Conservation (phyloP, 2,329 filamentous ascomycete species). For the Zasmidium angulare region DNA sequence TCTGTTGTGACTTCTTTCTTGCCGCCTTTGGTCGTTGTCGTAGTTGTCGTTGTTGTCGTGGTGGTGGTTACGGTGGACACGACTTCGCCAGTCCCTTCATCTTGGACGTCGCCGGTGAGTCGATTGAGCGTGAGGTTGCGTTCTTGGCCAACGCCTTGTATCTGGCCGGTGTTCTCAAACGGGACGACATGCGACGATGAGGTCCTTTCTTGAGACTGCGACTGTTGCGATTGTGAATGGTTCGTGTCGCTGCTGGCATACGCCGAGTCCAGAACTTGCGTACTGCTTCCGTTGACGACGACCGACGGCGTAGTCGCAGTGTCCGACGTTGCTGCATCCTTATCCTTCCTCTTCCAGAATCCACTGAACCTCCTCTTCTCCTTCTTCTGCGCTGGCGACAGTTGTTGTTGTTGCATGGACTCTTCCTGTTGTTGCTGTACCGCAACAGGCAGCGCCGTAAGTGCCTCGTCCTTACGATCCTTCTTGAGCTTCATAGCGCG, state of each 20-base stretch:
- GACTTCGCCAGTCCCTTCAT: slow-evolving; percentile 32
- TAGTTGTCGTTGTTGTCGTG: slow-evolving; percentile 34
- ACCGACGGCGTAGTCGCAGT: not conserved
- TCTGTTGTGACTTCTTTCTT: slow-evolving; percentile 23
- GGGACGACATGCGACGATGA: slow-evolving; percentile 21
- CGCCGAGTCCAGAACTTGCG: slow-evolving; percentile 23
- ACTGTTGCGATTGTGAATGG: slow-evolving; percentile 12
- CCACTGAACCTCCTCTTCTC: slow-evolving; percentile 9
- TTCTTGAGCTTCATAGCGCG: slow-evolving; percentile 1
- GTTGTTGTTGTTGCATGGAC: not conserved
- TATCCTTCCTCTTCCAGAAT: slow-evolving; percentile 4
- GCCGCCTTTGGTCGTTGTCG: slow-evolving; percentile 16
- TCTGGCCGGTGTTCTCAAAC: slow-evolving; percentile 30
- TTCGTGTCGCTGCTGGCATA: slow-evolving; percentile 25
- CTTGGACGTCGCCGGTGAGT: slow-evolving; percentile 30
- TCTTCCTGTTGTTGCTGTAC: not conserved
- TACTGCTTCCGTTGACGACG: not conserved
- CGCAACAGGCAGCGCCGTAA: not conserved
- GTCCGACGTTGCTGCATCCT: not conserved
- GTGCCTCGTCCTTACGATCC: slow-evolving; percentile 2
- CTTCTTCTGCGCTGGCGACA: not conserved
- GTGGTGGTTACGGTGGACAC: slow-evolving; percentile 33
- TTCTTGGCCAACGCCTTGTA: slow-evolving; percentile 27
- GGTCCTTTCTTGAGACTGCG: slow-evolving; percentile 6
- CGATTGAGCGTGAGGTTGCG: slow-evolving; percentile 30